Conservation (phyloP, 495 filamentous ascomycete genomes). For the Sabuloglossum arenarium region DNA sequence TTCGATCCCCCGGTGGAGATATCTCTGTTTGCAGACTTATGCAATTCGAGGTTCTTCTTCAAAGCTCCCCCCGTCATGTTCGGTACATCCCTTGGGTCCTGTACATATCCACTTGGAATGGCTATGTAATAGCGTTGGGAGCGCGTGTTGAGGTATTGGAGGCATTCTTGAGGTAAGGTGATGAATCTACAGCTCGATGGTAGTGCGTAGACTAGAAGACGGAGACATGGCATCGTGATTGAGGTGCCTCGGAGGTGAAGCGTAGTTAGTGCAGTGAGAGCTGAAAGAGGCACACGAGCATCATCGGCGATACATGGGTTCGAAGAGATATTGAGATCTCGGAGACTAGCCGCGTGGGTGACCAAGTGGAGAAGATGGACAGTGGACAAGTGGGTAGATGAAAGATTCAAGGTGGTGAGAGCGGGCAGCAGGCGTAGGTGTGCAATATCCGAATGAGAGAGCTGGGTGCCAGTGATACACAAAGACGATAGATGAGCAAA, state of each 20-base stretch:
- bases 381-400: conserved; percentile 13
- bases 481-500: neutral
- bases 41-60: conserved; percentile 17
- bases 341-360: conserved; percentile 6
- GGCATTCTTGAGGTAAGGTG: conserved; percentile 12
- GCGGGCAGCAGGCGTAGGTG: neutral
- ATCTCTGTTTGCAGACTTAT: conserved; percentile 13
- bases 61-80: conserved; percentile 10
- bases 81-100: conserved; percentile 9
- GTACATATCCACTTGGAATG: conserved; percentile 13
- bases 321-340: conserved; percentile 12
- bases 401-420: neutral
- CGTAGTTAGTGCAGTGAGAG: conserved; percentile 9
- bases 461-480: neutral
- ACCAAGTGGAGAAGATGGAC: conserved; percentile 3
- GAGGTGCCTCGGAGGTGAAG: conserved; percentile 17
- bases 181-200: conserved; percentile 13
- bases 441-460: neutral
- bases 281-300: conserved; percentile 12
- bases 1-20: conserved; percentile 13
- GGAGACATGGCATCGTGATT: conserved; percentile 16
- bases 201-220: conserved; percentile 13
- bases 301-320: conserved; percentile 15
- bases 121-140: conserved; percentile 10
- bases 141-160: conserved; percentile 12